These are phyloP conservation scores for Trichoderma simmonsii DNA, from an alignment of 2,329 filamentous ascomycete genomes.

Conservation along the genomic window DNA sequence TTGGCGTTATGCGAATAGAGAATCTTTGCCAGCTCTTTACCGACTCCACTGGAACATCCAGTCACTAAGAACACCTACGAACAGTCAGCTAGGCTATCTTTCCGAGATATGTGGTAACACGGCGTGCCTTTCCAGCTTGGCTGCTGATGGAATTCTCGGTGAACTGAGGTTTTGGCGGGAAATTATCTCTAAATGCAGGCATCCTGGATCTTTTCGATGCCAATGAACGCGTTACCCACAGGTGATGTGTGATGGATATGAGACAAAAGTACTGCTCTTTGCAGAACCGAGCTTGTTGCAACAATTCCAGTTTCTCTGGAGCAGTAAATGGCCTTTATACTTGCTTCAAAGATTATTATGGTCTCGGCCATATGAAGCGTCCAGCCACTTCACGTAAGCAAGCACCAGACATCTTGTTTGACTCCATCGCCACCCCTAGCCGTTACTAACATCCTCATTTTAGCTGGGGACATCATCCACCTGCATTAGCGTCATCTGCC, in stretches of 20 bases:
- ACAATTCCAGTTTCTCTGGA: not conserved
- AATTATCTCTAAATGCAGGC: not conserved
- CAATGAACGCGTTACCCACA: no score
- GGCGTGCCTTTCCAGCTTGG: not conserved
- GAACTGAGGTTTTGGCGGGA: not conserved
- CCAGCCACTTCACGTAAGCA: not conserved
- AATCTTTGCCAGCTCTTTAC: not conserved
- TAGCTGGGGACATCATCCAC: not conserved
- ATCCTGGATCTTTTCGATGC: not conserved
- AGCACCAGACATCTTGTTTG: not conserved
- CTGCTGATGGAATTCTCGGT: not conserved
- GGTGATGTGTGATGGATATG: not conserved
- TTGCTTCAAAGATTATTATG: not conserved
- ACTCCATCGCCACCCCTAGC: not conserved
- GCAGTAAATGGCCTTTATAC: not conserved
- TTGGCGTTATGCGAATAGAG: not conserved
- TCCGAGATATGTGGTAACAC: not conserved
- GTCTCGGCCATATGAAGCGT: not conserved
- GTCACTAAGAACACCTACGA: not conserved
- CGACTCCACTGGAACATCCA: not conserved
- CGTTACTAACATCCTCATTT: not conserved
- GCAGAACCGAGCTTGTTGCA: not conserved
- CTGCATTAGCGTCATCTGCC: not conserved
- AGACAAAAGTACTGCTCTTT: not conserved
- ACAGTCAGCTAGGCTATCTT: not conserved